Evolutionary conservation across 2,329 filamentous ascomycete species (phyloP).

Genomic region (Neofusicoccum sp.): DNA sequence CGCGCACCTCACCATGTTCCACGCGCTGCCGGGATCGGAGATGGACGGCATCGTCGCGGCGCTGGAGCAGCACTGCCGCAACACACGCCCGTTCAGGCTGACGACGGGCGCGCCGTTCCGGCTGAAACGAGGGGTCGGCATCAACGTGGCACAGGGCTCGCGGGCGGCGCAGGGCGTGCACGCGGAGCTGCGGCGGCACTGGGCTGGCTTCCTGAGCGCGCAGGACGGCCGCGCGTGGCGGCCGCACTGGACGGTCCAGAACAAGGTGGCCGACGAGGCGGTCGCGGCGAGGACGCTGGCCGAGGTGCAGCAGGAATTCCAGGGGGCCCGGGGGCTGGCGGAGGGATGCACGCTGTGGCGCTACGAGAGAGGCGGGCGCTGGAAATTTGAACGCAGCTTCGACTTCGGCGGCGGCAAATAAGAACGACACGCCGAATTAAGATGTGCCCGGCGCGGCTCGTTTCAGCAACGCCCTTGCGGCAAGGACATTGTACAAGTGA

Average conservation of each 20-base stretch:
- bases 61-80: constrained; percentile 33
- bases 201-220: constrained; percentile 44
- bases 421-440: constrained; percentile 5
- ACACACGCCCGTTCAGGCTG: constrained; percentile 40
- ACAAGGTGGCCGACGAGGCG: constrained; percentile 47
- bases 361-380: constrained; percentile 43
- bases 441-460: not conserved
- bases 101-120: constrained; percentile 43
- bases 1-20: constrained; percentile 50
- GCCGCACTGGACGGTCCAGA: constrained; percentile 52
- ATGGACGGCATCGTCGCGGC: constrained; percentile 38
- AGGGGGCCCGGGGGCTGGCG: constrained; percentile 37
- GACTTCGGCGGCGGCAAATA: constrained; percentile 30
- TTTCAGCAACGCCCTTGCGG: constrained; percentile 14
- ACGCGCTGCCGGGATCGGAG: constrained; percentile 47
- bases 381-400: constrained; percentile 43
- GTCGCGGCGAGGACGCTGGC: constrained; percentile 41
- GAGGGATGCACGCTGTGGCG: constrained; percentile 46
- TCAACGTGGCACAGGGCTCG: constrained; percentile 38
- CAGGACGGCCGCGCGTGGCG: constrained; percentile 46
- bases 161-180: constrained; percentile 39
- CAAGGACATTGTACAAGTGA: constrained; percentile 6
- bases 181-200: constrained; percentile 36
- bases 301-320: constrained; percentile 37
- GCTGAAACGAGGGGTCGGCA: constrained; percentile 46